Evolutionary conservation across 129 eudicot species (phyloP), one percentile per base, ranked within the genome.

Genomic region (Arctium lappa): DNA sequence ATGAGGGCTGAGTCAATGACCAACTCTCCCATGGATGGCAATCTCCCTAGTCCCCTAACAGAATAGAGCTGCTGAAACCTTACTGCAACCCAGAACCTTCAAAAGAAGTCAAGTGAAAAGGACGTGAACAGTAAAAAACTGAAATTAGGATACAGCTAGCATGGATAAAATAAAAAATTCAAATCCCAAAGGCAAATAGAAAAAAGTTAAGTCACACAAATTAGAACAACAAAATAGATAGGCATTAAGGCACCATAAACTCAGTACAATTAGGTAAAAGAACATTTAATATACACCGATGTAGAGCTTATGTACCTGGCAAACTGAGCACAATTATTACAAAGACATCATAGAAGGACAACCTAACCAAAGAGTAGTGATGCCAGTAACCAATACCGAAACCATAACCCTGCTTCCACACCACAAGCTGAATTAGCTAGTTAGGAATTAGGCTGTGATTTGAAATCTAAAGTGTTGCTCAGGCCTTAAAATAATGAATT

Each of bases 51-150:
- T 85, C 85, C 90, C 80, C 88, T 85, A 37, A 70, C 75, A 84
- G 87, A 89, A 86, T 89, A 91, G 70, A 89, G 86, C 86, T 90
- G 94, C 48, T 91, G 98, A 86, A 89, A 92, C 89, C 95, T 91
- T 76, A 91, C 89, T 50, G 98, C 88, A 81, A 90, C 91, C 99
- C 99, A 96, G 79, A 93, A 96, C 89, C 98, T 95, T 71, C 53
- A 65, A 65, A 50, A 78, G 15, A 50, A 5, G 85, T 22, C 32
- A 15, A 56, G 74, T 69, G 31, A 80, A 66, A 39, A 75, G 62
- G 31, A 63, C 5, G 68, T 32, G 40, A 79, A 50, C 18, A 65
- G 32, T 22, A 48, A 32, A 68, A 79, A 30, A 11, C 30, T 30
- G 13, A 66, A 74, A 3, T 46, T 29, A 6, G 39, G 62, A 76